Evolutionary conservation across 163 green algal genomes (phyloP).

Genomic region (Chloromonas sp.): DNA sequence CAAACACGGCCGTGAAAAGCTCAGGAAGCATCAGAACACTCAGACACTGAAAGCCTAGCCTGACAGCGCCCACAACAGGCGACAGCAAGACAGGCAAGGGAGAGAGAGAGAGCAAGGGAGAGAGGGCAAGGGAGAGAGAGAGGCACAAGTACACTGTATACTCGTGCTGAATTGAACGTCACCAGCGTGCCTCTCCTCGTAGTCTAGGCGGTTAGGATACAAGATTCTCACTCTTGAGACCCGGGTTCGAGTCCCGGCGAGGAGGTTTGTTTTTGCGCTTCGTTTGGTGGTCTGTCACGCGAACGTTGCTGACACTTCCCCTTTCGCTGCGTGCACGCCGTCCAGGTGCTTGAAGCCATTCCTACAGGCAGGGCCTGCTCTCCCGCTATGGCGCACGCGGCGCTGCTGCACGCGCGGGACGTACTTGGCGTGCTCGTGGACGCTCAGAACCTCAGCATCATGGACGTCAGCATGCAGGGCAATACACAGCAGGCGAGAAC

Average conservation of each 20-base stretch:
- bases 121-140: no score
- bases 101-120: no score
- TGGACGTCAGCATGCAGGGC: neutral
- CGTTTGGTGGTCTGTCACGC: neutral
- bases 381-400: neutral
- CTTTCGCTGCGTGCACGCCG: no score
- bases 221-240: conserved; percentile 14
- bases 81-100: no score
- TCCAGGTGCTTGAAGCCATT: no score
- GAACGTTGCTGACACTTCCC: no score
- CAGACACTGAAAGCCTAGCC: no score
- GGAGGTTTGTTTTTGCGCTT: conserved; percentile 1
- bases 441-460: neutral
- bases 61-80: no score
- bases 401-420: neutral
- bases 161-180: no score
- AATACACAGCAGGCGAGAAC: neutral
- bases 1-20: no score
- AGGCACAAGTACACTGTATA: no score
- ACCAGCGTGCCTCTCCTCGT: neutral
- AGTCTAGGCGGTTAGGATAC: conserved; percentile 7
- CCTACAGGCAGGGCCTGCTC: neutral
- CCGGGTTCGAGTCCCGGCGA: conserved; percentile 11
- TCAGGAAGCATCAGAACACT: no score
- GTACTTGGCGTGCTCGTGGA: neutral